Conservation (phyloP, 2,329 filamentous ascomycete genomes). For the Lomentospora prolificans region DNA sequence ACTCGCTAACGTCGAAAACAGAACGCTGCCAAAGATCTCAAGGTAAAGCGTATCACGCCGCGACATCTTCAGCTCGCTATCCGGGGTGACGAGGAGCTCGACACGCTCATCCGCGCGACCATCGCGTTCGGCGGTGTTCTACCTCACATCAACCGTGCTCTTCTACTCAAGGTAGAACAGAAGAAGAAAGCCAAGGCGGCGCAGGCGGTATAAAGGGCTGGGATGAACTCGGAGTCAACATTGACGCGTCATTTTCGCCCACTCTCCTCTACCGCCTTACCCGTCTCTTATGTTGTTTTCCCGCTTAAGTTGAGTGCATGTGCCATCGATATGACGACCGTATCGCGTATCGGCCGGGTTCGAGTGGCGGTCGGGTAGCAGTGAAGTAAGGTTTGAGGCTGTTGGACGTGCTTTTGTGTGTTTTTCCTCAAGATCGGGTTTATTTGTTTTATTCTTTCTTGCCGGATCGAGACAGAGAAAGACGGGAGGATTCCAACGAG, state of each 20-base stretch:
- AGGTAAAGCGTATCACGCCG: conserved; percentile 98
- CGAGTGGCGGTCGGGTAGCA: not conserved
- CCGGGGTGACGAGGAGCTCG: conserved; percentile 94
- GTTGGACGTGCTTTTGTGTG: not conserved
- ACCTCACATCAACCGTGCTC: conserved; percentile 95
- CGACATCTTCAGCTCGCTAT: conserved; percentile 97
- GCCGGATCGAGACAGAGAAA: not conserved
- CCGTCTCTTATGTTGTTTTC: not conserved
- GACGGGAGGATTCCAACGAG: not conserved
- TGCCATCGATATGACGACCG: not conserved
- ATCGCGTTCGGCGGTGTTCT: conserved; percentile 98
- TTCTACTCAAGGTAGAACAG: conserved; percentile 92
- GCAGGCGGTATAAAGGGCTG: not conserved
- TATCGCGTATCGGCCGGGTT: not conserved
- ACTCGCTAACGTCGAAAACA: no score
- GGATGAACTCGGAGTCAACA: not conserved
- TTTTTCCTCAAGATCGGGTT: not conserved
- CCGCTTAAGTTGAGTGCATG: not conserved
- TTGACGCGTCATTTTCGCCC: not conserved
- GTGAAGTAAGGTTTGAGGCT: not conserved
- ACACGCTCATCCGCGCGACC: conserved; percentile 92
- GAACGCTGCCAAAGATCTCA: conserved; percentile 98
- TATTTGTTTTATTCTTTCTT: not conserved
- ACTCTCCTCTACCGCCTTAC: not conserved
- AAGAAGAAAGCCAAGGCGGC: conserved; percentile 72